Percentiles rank a stretch among this genome's conserved stretches.
These are phyloP conservation scores for Purshia tridentata DNA, from an alignment of 306 rosid species.

Conservation along the genomic window DNA sequence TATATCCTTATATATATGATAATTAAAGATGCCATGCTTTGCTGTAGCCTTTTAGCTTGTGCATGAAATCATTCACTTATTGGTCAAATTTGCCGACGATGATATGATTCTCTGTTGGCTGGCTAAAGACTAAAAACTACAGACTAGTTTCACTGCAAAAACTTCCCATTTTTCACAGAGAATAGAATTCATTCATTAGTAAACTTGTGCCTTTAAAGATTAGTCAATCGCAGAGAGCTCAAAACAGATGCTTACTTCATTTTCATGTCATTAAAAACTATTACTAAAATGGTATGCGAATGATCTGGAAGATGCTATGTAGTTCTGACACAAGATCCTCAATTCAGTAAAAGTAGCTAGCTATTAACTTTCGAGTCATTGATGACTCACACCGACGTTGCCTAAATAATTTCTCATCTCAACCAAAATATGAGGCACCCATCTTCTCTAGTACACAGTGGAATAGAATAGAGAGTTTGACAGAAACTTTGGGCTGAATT, in stretches of 20 bases:
- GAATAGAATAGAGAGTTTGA: neutral
- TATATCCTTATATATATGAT: neutral
- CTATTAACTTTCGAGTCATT: neutral
- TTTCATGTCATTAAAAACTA: no score
- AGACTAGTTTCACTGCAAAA: no score
- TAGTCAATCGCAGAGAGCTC: no score
- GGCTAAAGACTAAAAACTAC: neutral
- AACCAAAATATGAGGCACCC: neutral
- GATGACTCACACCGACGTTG: no score
- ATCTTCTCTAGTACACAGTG: neutral
- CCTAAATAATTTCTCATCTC: no score
- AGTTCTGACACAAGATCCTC: neutral
- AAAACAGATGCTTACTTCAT: no score
- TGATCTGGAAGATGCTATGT: neutral
- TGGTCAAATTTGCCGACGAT: neutral
- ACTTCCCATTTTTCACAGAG: no score
- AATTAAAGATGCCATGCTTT: neutral
- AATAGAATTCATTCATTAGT: no score
- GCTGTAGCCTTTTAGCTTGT: neutral
- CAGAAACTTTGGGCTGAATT: neutral
- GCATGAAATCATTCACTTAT: conserved; percentile 5
- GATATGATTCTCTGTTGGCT: neutral
- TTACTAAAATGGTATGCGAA: neutral
- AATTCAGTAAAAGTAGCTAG: neutral
- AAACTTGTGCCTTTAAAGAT: no score